These are phyloP conservation scores for Phialophora tarda DNA, from an alignment of 2,329 filamentous ascomycete genomes.

Conservation along the genomic window DNA sequence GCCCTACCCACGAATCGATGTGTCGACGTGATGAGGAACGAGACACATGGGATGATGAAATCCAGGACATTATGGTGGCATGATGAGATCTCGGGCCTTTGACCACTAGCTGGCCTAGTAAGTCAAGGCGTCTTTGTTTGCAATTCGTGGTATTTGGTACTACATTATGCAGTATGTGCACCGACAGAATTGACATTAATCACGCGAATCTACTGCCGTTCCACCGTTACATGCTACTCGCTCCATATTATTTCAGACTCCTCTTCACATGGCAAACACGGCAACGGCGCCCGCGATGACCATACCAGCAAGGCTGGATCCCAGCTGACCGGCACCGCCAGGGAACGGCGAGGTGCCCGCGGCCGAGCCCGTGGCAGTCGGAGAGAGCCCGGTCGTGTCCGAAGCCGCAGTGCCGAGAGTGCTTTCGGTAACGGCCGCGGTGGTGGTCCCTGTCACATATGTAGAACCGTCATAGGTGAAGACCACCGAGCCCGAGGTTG, in stretches of 20 bases:
- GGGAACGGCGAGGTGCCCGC: constrained; percentile 24
- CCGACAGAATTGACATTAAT: not conserved
- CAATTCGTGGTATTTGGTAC: not conserved
- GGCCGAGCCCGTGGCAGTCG: constrained; percentile 8
- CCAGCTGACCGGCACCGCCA: constrained; percentile 31
- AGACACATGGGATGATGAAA: not conserved
- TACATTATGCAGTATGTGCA: not conserved
- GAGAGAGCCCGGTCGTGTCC: constrained; percentile 14
- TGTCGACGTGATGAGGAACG: not conserved
- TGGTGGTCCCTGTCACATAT: constrained; percentile 9
- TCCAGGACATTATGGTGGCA: not conserved
- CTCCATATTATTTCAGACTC: not conserved
- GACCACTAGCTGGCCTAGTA: not conserved
- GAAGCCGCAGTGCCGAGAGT: constrained; percentile 7
- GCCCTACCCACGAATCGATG: not conserved
- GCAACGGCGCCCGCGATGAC: constrained; percentile 31
- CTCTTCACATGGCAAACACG: constrained; percentile 33
- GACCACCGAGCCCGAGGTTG: not conserved
- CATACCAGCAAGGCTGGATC: constrained; percentile 31
- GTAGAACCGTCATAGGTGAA: constrained; percentile 4
- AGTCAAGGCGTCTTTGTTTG: not conserved
- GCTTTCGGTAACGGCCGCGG: not conserved
- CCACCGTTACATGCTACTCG: not conserved
- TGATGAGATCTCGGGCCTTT: not conserved
- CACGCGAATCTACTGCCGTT: not conserved